Conservation (phyloP, 108 stramenopile genomes). For the Licmophora abbreviata region DNA sequence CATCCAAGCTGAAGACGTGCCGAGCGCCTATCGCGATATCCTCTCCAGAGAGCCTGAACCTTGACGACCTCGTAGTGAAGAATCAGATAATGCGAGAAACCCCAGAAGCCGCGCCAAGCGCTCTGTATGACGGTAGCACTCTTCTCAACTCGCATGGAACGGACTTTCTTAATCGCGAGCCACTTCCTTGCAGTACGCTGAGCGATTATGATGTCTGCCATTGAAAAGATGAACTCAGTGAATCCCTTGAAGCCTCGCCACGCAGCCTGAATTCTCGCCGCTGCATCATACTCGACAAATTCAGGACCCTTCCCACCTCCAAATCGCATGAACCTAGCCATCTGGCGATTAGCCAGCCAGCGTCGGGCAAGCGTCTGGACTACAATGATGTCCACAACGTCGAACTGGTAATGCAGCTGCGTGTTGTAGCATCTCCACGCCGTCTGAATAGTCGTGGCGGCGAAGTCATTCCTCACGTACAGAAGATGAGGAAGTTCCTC, state of each 20-base stretch:
- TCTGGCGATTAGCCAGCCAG: slow-evolving; percentile 19
- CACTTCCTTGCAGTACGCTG: slow-evolving; percentile 38
- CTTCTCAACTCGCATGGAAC: slow-evolving; percentile 15
- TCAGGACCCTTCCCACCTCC: no score
- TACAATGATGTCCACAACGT: slow-evolving; percentile 56
- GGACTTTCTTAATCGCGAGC: slow-evolving; percentile 23
- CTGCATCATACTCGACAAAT: slow-evolving; percentile 11
- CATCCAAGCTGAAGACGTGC: slow-evolving; percentile 47
- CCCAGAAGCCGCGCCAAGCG: slow-evolving; percentile 63
- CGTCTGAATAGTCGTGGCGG: slow-evolving; percentile 47
- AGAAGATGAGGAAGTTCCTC: slow-evolving; percentile 54
- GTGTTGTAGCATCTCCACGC: slow-evolving; percentile 41
- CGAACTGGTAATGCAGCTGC: slow-evolving; percentile 36
- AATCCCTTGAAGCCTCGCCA: slow-evolving; percentile 55
- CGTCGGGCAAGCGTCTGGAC: slow-evolving; percentile 56
- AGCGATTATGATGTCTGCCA: slow-evolving; percentile 46
- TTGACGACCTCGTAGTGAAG: slow-evolving; percentile 46
- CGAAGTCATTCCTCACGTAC: slow-evolving; percentile 37
- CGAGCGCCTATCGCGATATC: slow-evolving; percentile 33
- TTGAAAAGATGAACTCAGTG: slow-evolving; percentile 46
- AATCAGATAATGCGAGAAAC: slow-evolving; percentile 56
- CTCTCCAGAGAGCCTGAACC: slow-evolving; percentile 64
- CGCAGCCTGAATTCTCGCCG: slow-evolving; percentile 34
- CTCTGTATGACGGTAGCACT: slow-evolving; percentile 54
- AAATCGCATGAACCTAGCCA: no score